phyloP scores from a whole-genome alignment of 371 early-diverging fungal species.

The Mucor circinelloides region DNA sequence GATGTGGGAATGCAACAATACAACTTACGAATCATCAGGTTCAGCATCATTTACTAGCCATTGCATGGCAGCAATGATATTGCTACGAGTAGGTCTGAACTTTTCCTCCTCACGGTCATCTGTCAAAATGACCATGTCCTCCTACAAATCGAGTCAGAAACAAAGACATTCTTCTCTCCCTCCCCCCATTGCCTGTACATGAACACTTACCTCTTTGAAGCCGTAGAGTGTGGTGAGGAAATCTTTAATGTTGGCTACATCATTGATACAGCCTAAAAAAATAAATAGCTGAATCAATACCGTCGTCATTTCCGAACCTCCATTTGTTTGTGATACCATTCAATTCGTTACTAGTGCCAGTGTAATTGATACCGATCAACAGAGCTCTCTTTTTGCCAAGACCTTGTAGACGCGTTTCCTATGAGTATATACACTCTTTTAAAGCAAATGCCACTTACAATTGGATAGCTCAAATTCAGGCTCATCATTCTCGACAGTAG shows the following conservation, averaged over 20 bases:
- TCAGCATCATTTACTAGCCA: slow-evolving; percentile 89
- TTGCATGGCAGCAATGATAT: slow-evolving; percentile 79
- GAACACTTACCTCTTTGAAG: slow-evolving; percentile 61
- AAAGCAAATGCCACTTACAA: slow-evolving; percentile 43
- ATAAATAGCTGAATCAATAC: background rate
- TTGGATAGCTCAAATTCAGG: slow-evolving; percentile 65
- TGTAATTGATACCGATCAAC: slow-evolving; percentile 93
- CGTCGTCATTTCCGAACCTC: background rate
- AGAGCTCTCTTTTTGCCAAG: slow-evolving; percentile 80
- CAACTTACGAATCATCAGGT: slow-evolving; percentile 78
- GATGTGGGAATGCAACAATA: background rate
- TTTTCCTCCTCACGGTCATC: slow-evolving; percentile 78
- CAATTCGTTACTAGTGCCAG: slow-evolving; percentile 66
- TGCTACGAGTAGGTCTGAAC: slow-evolving; percentile 76
- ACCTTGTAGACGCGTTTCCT: slow-evolving; percentile 23
- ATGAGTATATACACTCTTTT: background rate
- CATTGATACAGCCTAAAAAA: slow-evolving; percentile 84
- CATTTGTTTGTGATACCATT: slow-evolving; percentile 41
- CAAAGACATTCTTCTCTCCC: background rate
- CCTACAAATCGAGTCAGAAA: slow-evolving; percentile 18
- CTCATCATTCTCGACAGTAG: slow-evolving; percentile 26
- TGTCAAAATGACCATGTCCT: slow-evolving; percentile 82
- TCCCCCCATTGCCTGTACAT: background rate
- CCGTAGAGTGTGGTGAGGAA: slow-evolving; percentile 69
- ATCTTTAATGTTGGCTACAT: slow-evolving; percentile 81